Base-by-base conservation (phyloP, 257 asterid genomes). In the Solanum acaule region DNA sequence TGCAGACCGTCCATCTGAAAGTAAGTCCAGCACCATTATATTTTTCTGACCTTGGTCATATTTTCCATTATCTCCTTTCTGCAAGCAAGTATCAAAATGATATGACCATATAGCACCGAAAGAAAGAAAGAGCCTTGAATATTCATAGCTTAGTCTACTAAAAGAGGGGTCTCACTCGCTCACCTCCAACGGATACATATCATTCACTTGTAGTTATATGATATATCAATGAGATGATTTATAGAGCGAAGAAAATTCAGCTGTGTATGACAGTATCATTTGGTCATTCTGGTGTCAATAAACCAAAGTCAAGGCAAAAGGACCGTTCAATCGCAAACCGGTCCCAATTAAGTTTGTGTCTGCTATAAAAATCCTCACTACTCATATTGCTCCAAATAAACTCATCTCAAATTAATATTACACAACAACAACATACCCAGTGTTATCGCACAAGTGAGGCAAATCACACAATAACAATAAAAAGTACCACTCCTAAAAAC, bases 1-100 rank as follows among this genome's bases (percentile, higher is more conserved):
- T 38, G 92, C 92, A 93, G 89, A 89, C 94, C 92, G 18, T 92
- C 90, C 49, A 91, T 90, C 71, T 16, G 98, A 95, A 4, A 96
- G 88, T 35, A 96, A 56, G 77, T 91, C 93, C 3, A 94, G 90
- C 34, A 95, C 37, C 18, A 42, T 42, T 42, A 42, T 42, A 87
- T 34, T 31, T 93, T 93, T 75, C 94, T 90, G 82, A 96, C 83
- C 29, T 90, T 85, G 14, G 77, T 85, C 95, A 95, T 61, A 65
- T 88, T 84, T 40, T 93, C 95, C 6, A 27, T n/a, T 14, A 93
- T 91, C 87, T 90, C 96, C 16, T 92, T 88, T 87, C 98, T 96
- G 92, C 89, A 88, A 77, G 38, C 65, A 78, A 40, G 42, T n/a
- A 77, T 77, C 34, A 23, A 37, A 8, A 38, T 10, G 22, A 37